phyloP scores from a whole-genome alignment of 78 protist species.

The Pelomyxa schiedti region DNA sequence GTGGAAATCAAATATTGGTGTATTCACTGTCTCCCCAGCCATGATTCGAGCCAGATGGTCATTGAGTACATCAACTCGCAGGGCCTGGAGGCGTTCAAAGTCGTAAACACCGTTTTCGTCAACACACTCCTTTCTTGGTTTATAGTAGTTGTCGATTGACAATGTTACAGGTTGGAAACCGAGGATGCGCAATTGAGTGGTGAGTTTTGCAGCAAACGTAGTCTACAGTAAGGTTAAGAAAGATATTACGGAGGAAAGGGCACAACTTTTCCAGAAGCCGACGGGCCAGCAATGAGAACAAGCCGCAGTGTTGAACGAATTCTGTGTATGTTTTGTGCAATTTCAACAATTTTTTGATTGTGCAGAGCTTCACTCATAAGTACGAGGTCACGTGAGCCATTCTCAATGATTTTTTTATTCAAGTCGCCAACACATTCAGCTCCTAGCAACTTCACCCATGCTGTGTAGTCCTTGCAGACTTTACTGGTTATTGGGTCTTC shows the following conservation, averaged over 20 bases:
- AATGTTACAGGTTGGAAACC: constrained; percentile 16
- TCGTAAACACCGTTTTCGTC: background rate
- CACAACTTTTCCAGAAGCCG: constrained; percentile 50
- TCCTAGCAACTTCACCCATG: background rate
- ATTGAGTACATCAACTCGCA: background rate
- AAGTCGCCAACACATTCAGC: background rate
- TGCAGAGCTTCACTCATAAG: background rate
- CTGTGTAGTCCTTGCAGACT: background rate
- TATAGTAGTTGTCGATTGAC: constrained; percentile 35
- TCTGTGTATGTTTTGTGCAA: background rate
- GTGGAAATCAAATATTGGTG: constrained; percentile 28
- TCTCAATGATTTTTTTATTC: background rate
- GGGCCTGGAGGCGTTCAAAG: background rate
- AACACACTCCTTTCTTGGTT: constrained; percentile 1
- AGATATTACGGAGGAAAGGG: no score
- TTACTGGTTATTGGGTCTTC: background rate
- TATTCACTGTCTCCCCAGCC: background rate
- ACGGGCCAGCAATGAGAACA: constrained; percentile 40
- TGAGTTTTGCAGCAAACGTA: constrained; percentile 25
- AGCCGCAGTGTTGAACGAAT: background rate
- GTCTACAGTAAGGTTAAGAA: no score
- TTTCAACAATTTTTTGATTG: background rate
- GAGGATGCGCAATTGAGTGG: constrained; percentile 2
- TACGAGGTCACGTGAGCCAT: background rate
- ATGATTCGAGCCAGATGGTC: constrained; percentile 2